Percentiles rank a stretch among this genome's conserved stretches.
phyloP scores from a whole-genome alignment of 805 yeast genomes.

The Candida glaebosa region DNA sequence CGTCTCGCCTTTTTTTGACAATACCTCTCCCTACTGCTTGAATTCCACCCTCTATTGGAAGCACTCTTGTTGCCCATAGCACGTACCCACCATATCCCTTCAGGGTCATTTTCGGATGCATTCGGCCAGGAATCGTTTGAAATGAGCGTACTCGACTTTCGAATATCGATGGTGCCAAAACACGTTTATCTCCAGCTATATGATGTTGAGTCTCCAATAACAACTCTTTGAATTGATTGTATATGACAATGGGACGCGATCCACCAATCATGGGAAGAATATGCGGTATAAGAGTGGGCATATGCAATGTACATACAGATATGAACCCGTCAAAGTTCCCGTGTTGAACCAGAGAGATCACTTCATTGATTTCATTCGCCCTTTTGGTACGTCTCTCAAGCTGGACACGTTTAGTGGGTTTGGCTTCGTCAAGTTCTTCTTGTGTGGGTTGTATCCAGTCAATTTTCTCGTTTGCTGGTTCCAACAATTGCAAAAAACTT shows the following conservation, averaged over 20 bases:
- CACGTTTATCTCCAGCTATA: slow-evolving; percentile 62
- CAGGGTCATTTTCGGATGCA: slow-evolving; percentile 94
- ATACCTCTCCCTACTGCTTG: slow-evolving; percentile 69
- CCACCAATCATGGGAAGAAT: slow-evolving; percentile 71
- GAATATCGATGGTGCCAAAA: slow-evolving; percentile 76
- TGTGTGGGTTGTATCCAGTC: slow-evolving; percentile 45
- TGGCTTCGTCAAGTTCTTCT: slow-evolving; percentile 53
- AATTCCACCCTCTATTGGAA: slow-evolving; percentile 57
- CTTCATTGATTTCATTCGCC: slow-evolving; percentile 46
- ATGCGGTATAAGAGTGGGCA: slow-evolving; percentile 59
- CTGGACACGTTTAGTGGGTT: slow-evolving; percentile 58
- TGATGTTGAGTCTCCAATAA: slow-evolving; percentile 70
- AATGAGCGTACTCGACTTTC: slow-evolving; percentile 83
- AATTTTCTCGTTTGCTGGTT: slow-evolving; percentile 63
- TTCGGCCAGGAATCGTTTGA: slow-evolving; percentile 90
- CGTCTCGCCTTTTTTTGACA: slow-evolving; percentile 33
- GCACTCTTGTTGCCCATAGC: slow-evolving; percentile 72
- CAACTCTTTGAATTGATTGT: slow-evolving; percentile 76
- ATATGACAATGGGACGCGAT: slow-evolving; percentile 81
- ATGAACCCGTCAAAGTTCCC: slow-evolving; percentile 74
- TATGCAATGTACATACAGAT: slow-evolving; percentile 67
- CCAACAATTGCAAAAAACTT: slow-evolving; percentile 75
- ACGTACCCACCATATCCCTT: slow-evolving; percentile 90
- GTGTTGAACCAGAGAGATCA: slow-evolving; percentile 46
- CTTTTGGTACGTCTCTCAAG: slow-evolving; percentile 64